Conservation (phyloP, 2,329 filamentous ascomycete genomes). For the Xylaria sp. region DNA sequence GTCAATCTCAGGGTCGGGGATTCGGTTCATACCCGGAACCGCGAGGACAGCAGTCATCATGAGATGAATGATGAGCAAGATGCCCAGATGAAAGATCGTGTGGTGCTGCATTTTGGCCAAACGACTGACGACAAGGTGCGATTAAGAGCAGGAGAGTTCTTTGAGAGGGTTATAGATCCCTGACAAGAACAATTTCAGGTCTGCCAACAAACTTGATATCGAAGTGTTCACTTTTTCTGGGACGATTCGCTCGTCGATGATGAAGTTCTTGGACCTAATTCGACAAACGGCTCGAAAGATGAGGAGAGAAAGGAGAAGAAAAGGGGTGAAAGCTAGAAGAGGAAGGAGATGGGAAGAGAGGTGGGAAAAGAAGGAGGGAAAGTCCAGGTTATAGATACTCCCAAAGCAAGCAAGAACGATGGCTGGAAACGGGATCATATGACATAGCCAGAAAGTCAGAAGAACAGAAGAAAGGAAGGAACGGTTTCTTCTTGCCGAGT, state of each 20-base stretch:
- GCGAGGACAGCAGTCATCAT: slow-evolving; percentile 4
- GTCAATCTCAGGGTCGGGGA: neutral
- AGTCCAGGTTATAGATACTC: neutral
- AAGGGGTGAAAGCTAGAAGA: neutral
- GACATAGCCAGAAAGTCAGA: no score
- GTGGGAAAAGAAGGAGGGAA: neutral
- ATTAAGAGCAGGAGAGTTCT: neutral
- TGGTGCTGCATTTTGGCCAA: slow-evolving; percentile 5
- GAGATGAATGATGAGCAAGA: neutral
- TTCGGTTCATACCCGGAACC: neutral
- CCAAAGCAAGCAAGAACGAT: neutral
- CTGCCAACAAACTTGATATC: neutral
- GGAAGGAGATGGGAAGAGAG: no score
- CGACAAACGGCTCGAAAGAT: neutral
- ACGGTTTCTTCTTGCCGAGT: neutral
- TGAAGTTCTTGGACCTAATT: neutral
- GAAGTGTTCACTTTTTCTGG: neutral
- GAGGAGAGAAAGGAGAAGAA: neutral
- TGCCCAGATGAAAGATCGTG: slow-evolving; percentile 2
- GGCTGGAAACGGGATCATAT: neutral
- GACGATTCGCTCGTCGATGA: neutral
- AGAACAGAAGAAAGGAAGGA: neutral
- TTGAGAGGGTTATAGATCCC: neutral
- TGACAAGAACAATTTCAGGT: neutral
- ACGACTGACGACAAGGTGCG: neutral